Evolutionary conservation across 2,329 filamentous ascomycete species (phyloP), one percentile per base, ranked within the genome.

Genomic region (Trichophyton simii): DNA sequence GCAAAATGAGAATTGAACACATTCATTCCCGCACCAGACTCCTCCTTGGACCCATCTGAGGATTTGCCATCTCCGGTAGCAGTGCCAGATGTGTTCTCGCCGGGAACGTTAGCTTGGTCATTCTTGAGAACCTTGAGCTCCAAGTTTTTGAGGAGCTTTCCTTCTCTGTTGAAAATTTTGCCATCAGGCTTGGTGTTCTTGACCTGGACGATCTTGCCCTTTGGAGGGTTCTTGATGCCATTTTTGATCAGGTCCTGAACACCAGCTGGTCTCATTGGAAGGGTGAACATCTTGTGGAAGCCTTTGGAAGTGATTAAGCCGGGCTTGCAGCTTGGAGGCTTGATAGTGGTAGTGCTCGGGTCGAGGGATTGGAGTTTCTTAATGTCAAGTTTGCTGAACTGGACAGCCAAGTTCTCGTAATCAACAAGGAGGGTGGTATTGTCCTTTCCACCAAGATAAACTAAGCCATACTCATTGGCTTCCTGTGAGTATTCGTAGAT

Each of bases 231-330:
- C 57, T 74, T 77, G 63, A 95, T 82, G 64, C 92, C 91, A 57
- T 87, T 83, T 66, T 88, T 79, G 71, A 96, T 92, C 69, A 96
- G 79, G 54, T 82, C 79, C 63, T 85, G 79, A 44, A 85, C 86
- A 66, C 85, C 87, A 3, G 82, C 78, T 11, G 90, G 90, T 4
- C 83, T 79, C 2, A 70, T 75, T 57, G 87, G 91, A 62, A 96
- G 78, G 54, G 85, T 86, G 77, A 95, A 97, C 79, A 89, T 87
- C 72, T 77, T 85, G 74, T 82, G 82, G 79, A 96, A 95, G 64
- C 80, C 82, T 38, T 67, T 64, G 63, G 80, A 76, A 63, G 78
- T 80, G 75, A 96, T 91, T 60, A 95, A 78, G 63, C 78, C 80
- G 36, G 79, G 63, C 65, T 76, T 77, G 79, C 92, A 96, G 61